Base-by-base conservation (phyloP, 1,284 basidiomycete genomes). In the Cutaneotrichosporon sp. region DNA sequence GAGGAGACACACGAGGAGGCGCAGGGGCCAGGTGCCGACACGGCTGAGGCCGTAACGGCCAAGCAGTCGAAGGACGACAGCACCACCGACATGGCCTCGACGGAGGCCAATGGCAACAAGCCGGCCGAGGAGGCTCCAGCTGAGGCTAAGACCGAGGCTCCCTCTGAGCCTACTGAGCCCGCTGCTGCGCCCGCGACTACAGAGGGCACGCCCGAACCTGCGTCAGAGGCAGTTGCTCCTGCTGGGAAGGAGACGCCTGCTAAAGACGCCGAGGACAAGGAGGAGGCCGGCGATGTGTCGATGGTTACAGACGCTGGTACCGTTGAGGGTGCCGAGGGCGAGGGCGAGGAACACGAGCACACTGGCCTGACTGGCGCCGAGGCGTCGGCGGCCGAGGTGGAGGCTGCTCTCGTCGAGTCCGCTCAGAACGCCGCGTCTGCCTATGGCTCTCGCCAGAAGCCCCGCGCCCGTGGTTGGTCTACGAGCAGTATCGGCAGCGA, bases 171-270 rank as follows among this genome's bases (percentile, higher is more conserved):
- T 21, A 52, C 49, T 22, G 22, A 52, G 30, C 61, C 56, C 3
- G 62, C 62, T 16, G 49, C 57, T 18, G 18, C 34, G 21, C n/a
- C 49, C 8, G 56, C 47, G 21, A 5, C 47, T 55, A 18, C 63
- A 63, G 73, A 85, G 85, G 5, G 14, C 14, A 22, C 49, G 2
- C 22, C 14, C 18, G 51, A 52, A 30, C 4, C 51, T 6, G 14
- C 30, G 11, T 51, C 49, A 6, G 22, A 51, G 22, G 21, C 77
- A 81, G 55, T 84, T 82, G 58, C 82, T n/a, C 18, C 42, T 77
- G 5, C 80, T 84, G 36, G 86, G 72, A 5, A 83, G 72, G 59
- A 87, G 86, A 70, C 53, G 34, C 32, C 58, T 11, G 21, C 49
- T 2, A 63, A 62, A 22, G 61, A 26, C 0, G 65, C 68, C 0